Base-by-base conservation (phyloP, 2,329 filamentous ascomycete genomes). In the Colletotrichum kahawae region DNA sequence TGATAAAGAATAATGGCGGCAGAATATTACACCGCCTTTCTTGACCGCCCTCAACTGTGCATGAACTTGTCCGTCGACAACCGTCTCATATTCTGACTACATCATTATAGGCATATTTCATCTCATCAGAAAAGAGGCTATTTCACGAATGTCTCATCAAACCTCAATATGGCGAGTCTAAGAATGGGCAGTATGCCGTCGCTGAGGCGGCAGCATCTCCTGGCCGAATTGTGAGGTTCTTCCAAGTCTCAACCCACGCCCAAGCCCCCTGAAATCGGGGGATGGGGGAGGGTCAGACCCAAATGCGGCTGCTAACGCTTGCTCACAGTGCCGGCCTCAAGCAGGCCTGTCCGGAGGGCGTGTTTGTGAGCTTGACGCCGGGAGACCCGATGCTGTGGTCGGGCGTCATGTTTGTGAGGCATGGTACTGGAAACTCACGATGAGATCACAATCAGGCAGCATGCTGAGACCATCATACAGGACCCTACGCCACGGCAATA, bases 321-420 rank as follows among this genome's bases (percentile, higher is more conserved):
- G 18, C n/a, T 34, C 13, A 31, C 84, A 98, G 95, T 84, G 91
- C 94, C 76, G 94, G 94, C 76, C 89, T 98, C 79, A 95, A 94
- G 83, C 91, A 95, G 85, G 92, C 93, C 74, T 95, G 94, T 82
- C 96, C 96, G 3, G 92, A 95, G 71, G 96, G 97, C 68, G 90
- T 98, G 76, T 98, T 97, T 85, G 91, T 98, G 84, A 95, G 91
- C 82, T 90, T 98, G 75, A 94, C 94, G 33, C 95, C 95, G 0
- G 94, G 94, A 29, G 93, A 98, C 81, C 92, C 95, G 21, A 92
- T 92, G 18, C 86, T 95, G 64, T 98, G 96, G 96, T 93, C 93
- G 36, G 96, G 95, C n/a, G 94, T 98, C 24, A 88, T 98, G 33
- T 98, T 98, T 82, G 92, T 98, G 77, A 94, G 95, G 71, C 93